Percentiles rank a stretch among this genome's conserved stretches.
Conservation (phyloP, 1,139 yeast species). For the Yamadazyma kanchanaburiensis region DNA sequence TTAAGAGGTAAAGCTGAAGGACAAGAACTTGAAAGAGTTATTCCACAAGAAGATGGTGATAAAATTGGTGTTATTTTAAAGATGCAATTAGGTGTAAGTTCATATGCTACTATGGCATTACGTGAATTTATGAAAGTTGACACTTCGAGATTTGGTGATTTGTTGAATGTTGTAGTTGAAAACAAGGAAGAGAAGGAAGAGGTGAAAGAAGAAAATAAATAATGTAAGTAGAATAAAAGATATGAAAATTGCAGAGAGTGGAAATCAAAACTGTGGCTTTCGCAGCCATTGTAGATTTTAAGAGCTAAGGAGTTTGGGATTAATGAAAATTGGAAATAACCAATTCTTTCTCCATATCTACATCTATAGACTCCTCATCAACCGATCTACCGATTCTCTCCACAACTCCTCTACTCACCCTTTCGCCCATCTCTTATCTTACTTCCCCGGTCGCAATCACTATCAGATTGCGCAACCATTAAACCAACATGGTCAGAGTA, state of each 20-base stretch:
- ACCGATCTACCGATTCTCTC: too few relatives aligned
- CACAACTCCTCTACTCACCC: too few relatives aligned
- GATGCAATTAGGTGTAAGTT: conserved; percentile 79
- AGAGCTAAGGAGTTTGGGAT: too few relatives aligned
- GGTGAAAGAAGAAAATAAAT: not conserved
- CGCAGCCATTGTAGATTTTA: too few relatives aligned
- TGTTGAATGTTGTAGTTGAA: conserved; percentile 12
- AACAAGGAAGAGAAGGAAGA: not conserved
- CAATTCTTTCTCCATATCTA: too few relatives aligned
- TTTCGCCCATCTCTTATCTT: too few relatives aligned
- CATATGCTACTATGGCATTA: conserved; percentile 97
- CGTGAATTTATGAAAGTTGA: conserved; percentile 87
- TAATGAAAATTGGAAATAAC: too few relatives aligned
- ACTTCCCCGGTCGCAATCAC: too few relatives aligned
- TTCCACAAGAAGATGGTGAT: conserved; percentile 30
- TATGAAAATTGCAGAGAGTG: too few relatives aligned
- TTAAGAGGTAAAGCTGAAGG: conserved; percentile 41
- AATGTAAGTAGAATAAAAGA: too few relatives aligned
- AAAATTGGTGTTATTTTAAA: conserved; percentile 71
- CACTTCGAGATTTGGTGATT: conserved; percentile 53
- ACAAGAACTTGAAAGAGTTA: conserved; percentile 19
- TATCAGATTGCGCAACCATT: conserved; percentile 1
- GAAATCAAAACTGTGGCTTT: too few relatives aligned
- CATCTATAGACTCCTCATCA: too few relatives aligned
- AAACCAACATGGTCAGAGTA: conserved; percentile 7